Evolutionary conservation across 73 alveolate genomes (phyloP), one percentile per base, ranked within the genome.

Genomic region (Strombidium stylifer): DNA sequence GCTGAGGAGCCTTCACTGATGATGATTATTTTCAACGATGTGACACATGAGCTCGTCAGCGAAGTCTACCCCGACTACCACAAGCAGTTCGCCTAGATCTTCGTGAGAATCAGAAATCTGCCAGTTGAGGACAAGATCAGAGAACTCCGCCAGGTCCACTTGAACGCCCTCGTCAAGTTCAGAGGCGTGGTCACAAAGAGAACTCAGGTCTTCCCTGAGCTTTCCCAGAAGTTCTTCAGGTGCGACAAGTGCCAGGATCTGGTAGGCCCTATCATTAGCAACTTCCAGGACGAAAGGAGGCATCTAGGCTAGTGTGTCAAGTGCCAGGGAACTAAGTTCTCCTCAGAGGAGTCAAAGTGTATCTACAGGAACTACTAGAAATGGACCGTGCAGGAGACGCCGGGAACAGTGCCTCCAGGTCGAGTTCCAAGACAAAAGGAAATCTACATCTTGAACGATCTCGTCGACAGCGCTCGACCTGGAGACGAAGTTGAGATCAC

Each of bases 381-480:
- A 69, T 85, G 96, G 66, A 94, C 99, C 19, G 56, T 97, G 20
- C 96, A 97, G 83, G 99, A 97, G 79, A 91, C 99, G 7, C 99
- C 99, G 35, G 99, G 99, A 16, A 69, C 97, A 28, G 99, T 97
- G 30, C 99, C 98, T 0, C 98, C 99, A 10, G 99, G 99, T 8
- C 70, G 99, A 82, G 99, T 97, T 26, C 99, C 99, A 8, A 85
- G 99, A 61, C 91, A 97, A 58, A 93, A 95, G 61, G 99, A 95
- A 78, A 98, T 93, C 25, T 76, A 94, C n/a, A 82, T 97, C 47
- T 84, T 89, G 10, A 97, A 94, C 55, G 99, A 97, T 72, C 79
- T 91, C 52, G 97, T 97, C 7, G 99, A 97, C 84, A 72, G 85
- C 8, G 98, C 99, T 20, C 83, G 99, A 16, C 99, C 99, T 5